phyloP scores from a whole-genome alignment of 495 filamentous ascomycete genomes.

The Daldinia concentrica region DNA sequence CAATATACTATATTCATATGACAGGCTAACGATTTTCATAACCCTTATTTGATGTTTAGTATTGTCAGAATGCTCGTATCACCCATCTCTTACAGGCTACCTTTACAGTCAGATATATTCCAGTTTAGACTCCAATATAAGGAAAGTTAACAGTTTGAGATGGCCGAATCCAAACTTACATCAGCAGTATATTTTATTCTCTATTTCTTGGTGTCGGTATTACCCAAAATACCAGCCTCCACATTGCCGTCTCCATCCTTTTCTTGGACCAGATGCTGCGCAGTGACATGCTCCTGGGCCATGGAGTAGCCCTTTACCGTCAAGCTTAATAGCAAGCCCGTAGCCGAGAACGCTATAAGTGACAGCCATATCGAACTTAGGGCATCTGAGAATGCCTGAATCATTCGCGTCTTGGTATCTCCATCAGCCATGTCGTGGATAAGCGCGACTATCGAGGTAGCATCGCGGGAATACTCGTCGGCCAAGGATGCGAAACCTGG shows the following conservation, averaged over 20 bases:
- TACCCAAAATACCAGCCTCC: slow-evolving; percentile 11
- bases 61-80: too few species aligned
- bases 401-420: slow-evolving; percentile 53
- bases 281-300: slow-evolving; percentile 36
- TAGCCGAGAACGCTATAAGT: slow-evolving; percentile 49
- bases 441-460: slow-evolving; percentile 65
- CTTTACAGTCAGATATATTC: too few species aligned
- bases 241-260: slow-evolving; percentile 11
- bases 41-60: too few species aligned
- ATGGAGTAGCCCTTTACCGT: slow-evolving; percentile 33
- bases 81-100: too few species aligned
- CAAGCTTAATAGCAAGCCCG: slow-evolving; percentile 30
- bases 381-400: slow-evolving; percentile 64
- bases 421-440: slow-evolving; percentile 64
- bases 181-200: neutral
- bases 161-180: too few species aligned
- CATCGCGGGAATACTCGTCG: slow-evolving; percentile 62
- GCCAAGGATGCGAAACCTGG: slow-evolving; percentile 49
- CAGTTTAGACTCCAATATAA: too few species aligned
- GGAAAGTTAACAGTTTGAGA: too few species aligned
- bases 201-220: neutral
- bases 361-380: slow-evolving; percentile 68
- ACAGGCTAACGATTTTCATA: too few species aligned
- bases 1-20: too few species aligned
- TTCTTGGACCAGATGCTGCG: slow-evolving; percentile 25